These are phyloP conservation scores for Phytophthora litchii DNA, from an alignment of 352 stramenopile species.

Conservation along the genomic window DNA sequence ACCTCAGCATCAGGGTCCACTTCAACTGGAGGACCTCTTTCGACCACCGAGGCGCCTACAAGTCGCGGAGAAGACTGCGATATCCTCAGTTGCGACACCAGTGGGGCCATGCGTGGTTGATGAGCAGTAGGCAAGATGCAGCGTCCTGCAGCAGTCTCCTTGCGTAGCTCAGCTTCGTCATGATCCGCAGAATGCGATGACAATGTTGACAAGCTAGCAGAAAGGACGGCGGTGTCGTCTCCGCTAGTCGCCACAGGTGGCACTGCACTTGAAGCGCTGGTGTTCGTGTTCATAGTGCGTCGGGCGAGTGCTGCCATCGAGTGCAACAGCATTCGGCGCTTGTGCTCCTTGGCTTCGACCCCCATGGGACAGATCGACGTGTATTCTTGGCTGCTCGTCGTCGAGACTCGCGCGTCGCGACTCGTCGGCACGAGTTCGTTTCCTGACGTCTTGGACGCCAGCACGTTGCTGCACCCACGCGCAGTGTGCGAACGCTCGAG, in stretches of 20 bases:
- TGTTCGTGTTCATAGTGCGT: slow-evolving; percentile 19
- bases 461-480: slow-evolving; percentile 6
- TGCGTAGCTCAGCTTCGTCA: slow-evolving; percentile 21
- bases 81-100: slow-evolving; percentile 22
- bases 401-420: slow-evolving; percentile 23
- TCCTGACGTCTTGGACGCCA: slow-evolving; percentile 19
- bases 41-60: slow-evolving; percentile 26
- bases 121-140: slow-evolving; percentile 18
- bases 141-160: slow-evolving; percentile 17
- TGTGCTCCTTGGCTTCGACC: slow-evolving; percentile 43
- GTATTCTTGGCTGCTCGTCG: slow-evolving; percentile 24
- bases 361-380: slow-evolving; percentile 35
- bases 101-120: slow-evolving; percentile 16
- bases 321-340: slow-evolving; percentile 39
- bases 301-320: slow-evolving; percentile 46
- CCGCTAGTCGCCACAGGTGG: slow-evolving; percentile 15
- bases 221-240: slow-evolving; percentile 29
- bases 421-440: slow-evolving; percentile 27
- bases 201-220: slow-evolving; percentile 32
- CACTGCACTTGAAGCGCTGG: slow-evolving; percentile 5
- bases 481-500: slow-evolving; percentile 1
- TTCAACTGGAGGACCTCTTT: slow-evolving; percentile 8
- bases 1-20: slow-evolving; percentile 7
- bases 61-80: slow-evolving; percentile 36
- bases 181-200: slow-evolving; percentile 18